phyloP scores from a whole-genome alignment of 176 grass and related monocot genomes.

The Lolium perenne region DNA sequence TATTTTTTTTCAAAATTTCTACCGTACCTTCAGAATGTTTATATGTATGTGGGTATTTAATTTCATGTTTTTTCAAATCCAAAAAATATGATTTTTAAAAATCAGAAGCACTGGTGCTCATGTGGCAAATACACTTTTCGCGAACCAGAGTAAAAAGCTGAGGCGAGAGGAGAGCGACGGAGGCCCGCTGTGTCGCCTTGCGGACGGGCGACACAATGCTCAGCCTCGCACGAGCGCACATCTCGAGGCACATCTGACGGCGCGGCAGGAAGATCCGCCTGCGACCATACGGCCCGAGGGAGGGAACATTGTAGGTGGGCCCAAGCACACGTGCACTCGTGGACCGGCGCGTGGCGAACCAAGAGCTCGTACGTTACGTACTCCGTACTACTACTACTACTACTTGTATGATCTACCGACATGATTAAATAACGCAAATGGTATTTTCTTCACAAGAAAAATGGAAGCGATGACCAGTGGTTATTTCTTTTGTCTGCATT shows the following conservation, averaged over 20 bases:
- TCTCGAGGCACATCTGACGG: slow-evolving; percentile 59
- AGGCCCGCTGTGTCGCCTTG: background rate
- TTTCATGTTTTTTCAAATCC: too few species aligned
- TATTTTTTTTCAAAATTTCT: too few species aligned
- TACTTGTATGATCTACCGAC: background rate
- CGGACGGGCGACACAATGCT: too few species aligned
- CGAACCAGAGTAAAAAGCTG: background rate
- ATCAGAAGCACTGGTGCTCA: too few species aligned
- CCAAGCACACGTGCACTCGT: slow-evolving; percentile 42
- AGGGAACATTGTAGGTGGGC: background rate
- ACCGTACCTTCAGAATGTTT: too few species aligned
- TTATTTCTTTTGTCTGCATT: background rate
- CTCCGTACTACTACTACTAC: too few species aligned
- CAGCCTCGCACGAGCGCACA: background rate
- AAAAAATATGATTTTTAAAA: too few species aligned
- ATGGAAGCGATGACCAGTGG: too few species aligned
- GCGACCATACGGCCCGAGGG: slow-evolving; percentile 52
- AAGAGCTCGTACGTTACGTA: background rate
- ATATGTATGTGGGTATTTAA: too few species aligned
- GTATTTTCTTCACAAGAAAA: too few species aligned
- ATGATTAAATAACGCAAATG: background rate
- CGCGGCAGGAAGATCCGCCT: slow-evolving; percentile 40
- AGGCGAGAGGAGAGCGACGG: slow-evolving; percentile 8
- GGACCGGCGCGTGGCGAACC: background rate
- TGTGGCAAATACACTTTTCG: too few species aligned